Conservation (phyloP, 345 rosid species). For the Syzygium aqueum region DNA sequence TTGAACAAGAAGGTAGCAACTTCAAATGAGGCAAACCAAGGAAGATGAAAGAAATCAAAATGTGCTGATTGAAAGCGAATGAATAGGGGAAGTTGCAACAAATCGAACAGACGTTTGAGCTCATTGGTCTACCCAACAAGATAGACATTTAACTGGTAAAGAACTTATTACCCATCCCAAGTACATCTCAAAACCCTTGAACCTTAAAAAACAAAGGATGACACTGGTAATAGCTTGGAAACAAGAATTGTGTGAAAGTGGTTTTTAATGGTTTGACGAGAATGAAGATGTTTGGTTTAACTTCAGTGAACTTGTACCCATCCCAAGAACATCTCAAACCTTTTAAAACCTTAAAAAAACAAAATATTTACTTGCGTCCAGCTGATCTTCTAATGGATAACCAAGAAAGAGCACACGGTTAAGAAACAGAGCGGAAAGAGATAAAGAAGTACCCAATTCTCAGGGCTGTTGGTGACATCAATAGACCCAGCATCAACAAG, state of each 20-base stretch:
- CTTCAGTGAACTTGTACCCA: too few species aligned
- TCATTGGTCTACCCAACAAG: not conserved
- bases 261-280: not conserved
- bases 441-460: not conserved
- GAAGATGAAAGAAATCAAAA: not conserved
- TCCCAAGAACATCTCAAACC: too few species aligned
- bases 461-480: slow-evolving; percentile 68
- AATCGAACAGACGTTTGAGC: not conserved
- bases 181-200: not conserved
- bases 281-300: not conserved
- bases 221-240: not conserved
- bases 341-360: not conserved
- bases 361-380: not conserved
- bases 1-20: slow-evolving; percentile 18
- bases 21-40: not conserved
- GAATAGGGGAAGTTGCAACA: not conserved
- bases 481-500: slow-evolving; percentile 80
- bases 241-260: not conserved
- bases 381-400: too few species aligned
- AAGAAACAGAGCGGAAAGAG: not conserved
- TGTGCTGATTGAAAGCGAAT: not conserved
- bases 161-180: not conserved
- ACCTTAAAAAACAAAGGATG: not conserved
- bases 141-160: not conserved
- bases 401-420: not conserved